Base-by-base conservation (phyloP, 768 basidiomycete genomes). In the Lactarius evosmus region DNA sequence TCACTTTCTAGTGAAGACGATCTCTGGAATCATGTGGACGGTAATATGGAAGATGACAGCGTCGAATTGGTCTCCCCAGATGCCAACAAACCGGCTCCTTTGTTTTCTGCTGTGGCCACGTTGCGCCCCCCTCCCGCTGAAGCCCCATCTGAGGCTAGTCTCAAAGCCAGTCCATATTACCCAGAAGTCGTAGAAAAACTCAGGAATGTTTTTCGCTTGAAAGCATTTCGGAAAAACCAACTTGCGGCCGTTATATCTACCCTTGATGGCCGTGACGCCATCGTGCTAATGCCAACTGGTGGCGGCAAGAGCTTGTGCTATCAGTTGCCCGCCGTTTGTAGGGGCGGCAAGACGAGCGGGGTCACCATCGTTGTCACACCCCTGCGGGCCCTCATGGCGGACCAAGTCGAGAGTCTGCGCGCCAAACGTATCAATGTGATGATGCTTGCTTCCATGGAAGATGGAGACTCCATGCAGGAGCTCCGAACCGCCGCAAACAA, bases 201-300 rank as follows among this genome's bases (percentile, higher is more conserved):
- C 9, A 79, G 75, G 53, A 68, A 74, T 8, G 78, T 82, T 0
- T 98, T 98, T 74, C 76, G 77, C 6, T 78, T 98, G 16, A 69
- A 80, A 0, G 70, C 72, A 1, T 98, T 98, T 74, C 84, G 96
- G 36, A 75, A 74, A 16, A 91, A 98, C 74, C 97, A 98, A 72
- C 80, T 94, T 44, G 87, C 91, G 70, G 93, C 91, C 2, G 90
- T 98, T 66, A 82, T 84, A 50, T 89, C 88, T 17, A 86, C 90
- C 0, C 77, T 99, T 74, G 78, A 80, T 2, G 93, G 89, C 8
- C 83, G 80, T 60, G 96, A 98, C 70, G 92, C 93, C 19, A 94
- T 98, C 68, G 92, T 98, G 19, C 81, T 98, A 8, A 95, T 98
- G 85, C 97, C 97, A 1, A 99, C 97, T 1, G 95, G 94, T 38